Evolutionary conservation across 2,329 filamentous ascomycete genomes (phyloP).

Genomic region (Ophiostoma sp.): DNA sequence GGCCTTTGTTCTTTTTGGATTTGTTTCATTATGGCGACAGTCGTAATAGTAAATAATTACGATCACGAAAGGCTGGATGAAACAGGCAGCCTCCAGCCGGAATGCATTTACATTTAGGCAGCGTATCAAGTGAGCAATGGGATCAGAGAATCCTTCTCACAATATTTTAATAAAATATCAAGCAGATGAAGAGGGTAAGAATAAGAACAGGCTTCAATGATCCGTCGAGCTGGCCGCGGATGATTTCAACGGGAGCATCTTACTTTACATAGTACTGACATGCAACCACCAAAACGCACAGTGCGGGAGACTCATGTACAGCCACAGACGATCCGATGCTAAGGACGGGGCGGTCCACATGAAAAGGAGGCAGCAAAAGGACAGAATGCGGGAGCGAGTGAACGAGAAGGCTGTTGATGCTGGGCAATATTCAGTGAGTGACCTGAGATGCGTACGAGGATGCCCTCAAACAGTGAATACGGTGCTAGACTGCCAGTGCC

Average conservation of each 20-base stretch:
- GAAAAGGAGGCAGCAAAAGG: conserved; percentile 7
- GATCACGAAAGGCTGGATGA: neutral
- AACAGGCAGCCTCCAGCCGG: conserved; percentile 3
- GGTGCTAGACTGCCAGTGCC: neutral
- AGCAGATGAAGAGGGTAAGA: neutral
- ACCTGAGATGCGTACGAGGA: neutral
- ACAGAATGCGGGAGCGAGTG: conserved; percentile 8
- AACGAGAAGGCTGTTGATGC: neutral
- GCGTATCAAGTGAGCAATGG: neutral
- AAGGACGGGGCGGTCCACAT: conserved; percentile 7
- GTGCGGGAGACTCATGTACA: neutral
- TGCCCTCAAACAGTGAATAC: neutral
- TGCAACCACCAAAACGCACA: neutral
- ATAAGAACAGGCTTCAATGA: neutral
- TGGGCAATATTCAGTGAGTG: neutral
- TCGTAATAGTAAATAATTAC: neutral
- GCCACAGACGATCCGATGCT: conserved; percentile 11
- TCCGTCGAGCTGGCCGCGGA: neutral
- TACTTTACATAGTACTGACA: too few relatives aligned
- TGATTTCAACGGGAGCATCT: too few relatives aligned
- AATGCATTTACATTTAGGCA: neutral
- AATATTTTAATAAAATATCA: neutral
- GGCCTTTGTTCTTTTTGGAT: neutral
- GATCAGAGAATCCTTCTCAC: too few relatives aligned
- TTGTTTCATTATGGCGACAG: neutral